Percentiles rank a stretch among this genome's conserved stretches.
Conservation (phyloP, 2,329 filamentous ascomycete genomes). For the Colletotrichum somersetense region DNA sequence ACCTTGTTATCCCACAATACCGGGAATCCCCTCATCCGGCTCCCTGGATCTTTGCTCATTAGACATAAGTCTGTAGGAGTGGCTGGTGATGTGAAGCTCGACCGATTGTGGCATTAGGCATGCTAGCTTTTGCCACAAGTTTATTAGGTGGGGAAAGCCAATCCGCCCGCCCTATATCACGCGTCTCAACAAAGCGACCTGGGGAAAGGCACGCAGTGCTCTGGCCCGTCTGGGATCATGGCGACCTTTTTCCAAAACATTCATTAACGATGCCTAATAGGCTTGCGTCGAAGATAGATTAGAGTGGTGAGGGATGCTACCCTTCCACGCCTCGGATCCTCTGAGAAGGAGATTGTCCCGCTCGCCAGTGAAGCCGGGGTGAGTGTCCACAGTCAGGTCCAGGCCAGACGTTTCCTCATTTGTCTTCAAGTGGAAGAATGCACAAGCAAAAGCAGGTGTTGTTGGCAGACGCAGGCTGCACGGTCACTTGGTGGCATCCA, state of each 20-base stretch:
- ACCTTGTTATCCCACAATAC: constrained; percentile 1
- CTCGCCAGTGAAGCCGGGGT: constrained; percentile 11
- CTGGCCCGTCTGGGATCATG: constrained; percentile 15
- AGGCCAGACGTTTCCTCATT: constrained; percentile 29
- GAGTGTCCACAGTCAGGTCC: constrained; percentile 28
- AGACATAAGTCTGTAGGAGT: constrained; percentile 30
- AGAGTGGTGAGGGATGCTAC: constrained; percentile 35
- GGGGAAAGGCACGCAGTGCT: constrained; percentile 7
- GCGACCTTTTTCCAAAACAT: not conserved
- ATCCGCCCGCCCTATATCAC: constrained; percentile 6
- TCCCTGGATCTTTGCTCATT: constrained; percentile 1
- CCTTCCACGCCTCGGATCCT: constrained; percentile 34
- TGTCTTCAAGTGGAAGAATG: constrained; percentile 35
- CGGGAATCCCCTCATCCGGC: constrained; percentile 9
- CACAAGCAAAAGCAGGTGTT: constrained; percentile 39
- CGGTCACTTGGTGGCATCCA: constrained; percentile 23
- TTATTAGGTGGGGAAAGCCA: constrained; percentile 41
- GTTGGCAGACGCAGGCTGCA: constrained; percentile 31
- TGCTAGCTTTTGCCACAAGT: constrained; percentile 38
- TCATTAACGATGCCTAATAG: constrained; percentile 16
- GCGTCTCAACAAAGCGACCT: constrained; percentile 24
- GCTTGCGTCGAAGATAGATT: constrained; percentile 34
- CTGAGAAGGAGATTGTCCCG: constrained; percentile 31
- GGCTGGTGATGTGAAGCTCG: constrained; percentile 4
- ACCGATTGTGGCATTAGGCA: constrained; percentile 35